phyloP scores from a whole-genome alignment of 441 rosid genomes.

The Adansonia rubrostipa region DNA sequence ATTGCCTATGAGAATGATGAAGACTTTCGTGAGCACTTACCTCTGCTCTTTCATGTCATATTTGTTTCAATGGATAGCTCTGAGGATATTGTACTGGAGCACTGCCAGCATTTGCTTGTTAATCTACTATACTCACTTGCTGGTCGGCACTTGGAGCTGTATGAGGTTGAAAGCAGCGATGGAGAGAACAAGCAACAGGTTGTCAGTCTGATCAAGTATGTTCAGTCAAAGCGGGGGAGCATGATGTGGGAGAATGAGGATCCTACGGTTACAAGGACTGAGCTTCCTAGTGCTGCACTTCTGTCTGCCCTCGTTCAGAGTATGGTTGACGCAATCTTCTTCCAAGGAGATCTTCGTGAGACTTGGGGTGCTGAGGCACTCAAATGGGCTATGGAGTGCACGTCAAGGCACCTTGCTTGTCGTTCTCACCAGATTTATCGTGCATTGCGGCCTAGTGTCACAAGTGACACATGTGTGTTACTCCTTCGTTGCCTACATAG shows the following conservation, averaged over 20 bases:
- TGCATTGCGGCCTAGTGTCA: constrained; percentile 90
- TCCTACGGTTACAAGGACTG: constrained; percentile 79
- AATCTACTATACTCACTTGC: constrained; percentile 6
- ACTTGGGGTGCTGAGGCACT: constrained; percentile 99
- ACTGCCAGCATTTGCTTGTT: constrained; percentile 79
- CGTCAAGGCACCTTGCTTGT: constrained; percentile 96
- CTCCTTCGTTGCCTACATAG: constrained; percentile 96
- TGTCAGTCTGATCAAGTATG: constrained; percentile 94
- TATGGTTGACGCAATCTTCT: constrained; percentile 99
- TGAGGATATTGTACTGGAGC: constrained; percentile 97
- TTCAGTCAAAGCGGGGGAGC: constrained; percentile 97
- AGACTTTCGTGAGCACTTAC: constrained; percentile 98
- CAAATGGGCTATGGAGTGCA: constrained; percentile 99
- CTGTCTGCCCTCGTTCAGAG: constrained; percentile 97
- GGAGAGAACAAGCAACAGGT: constrained; percentile 99
- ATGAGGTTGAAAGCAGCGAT: constrained; percentile 92
- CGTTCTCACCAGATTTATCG: constrained; percentile 99
- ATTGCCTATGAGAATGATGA: constrained; percentile 98
- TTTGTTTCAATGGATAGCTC: constrained; percentile 99
- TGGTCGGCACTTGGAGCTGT: constrained; percentile 64
- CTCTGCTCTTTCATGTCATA: constrained; percentile 93
- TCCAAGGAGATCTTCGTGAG: constrained; percentile 99
- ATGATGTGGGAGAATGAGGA: constrained; percentile 99
- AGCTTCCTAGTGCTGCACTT: constrained; percentile 97
- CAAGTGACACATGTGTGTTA: constrained; percentile 90